A percentile compares a stretch with the other conserved stretches of the same genome.
Conservation (phyloP, 1,139 yeast species). For the Casaregolazyma suthepensis region DNA sequence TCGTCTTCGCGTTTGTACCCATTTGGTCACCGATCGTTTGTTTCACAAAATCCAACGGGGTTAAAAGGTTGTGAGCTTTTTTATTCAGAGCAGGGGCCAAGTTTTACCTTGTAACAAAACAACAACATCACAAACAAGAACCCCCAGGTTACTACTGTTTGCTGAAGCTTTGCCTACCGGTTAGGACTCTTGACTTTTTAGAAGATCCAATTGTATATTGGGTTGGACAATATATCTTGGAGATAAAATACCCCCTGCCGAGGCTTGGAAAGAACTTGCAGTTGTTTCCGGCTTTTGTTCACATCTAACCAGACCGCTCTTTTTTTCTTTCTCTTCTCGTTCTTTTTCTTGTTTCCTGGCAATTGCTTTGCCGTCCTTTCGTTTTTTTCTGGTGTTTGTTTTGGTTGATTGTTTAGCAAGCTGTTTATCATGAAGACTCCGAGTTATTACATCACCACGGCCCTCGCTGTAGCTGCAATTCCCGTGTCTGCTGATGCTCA, state of each 20-base stretch:
- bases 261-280: background rate
- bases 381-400: background rate
- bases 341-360: background rate
- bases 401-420: background rate
- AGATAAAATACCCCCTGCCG: background rate
- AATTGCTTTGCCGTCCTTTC: background rate
- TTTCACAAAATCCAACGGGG: background rate
- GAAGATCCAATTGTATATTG: background rate
- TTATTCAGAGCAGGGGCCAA: background rate
- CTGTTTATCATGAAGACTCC: slow-evolving; percentile 2
- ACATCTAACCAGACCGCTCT: slow-evolving; percentile 1
- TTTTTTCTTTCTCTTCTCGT: background rate
- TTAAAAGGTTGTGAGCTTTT: background rate
- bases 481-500: slow-evolving; percentile 10
- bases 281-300: background rate
- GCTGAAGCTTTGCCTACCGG: background rate
- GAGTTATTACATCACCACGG: background rate
- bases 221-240: background rate
- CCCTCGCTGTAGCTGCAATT: background rate
- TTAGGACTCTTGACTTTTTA: background rate
- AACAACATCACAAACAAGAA: background rate
- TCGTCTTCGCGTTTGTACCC: background rate
- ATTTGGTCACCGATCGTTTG: background rate
- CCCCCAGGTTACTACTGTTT: background rate
- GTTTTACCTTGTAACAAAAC: background rate